Percentiles rank a stretch among this genome's conserved stretches.
phyloP scores from a whole-genome alignment of 169 alveolate genomes.

The Eimeria brunetti region DNA sequence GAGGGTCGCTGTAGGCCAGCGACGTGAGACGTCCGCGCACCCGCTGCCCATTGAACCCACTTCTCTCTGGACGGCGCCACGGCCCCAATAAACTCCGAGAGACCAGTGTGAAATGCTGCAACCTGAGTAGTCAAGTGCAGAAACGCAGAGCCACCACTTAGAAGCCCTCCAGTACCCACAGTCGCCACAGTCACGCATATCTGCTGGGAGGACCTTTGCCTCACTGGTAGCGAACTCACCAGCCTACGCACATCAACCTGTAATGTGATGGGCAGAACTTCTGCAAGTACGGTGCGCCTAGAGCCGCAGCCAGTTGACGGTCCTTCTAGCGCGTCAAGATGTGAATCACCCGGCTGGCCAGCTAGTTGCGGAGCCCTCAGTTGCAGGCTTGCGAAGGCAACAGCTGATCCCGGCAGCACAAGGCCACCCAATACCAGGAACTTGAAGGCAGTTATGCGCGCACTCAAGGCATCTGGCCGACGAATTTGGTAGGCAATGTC shows the following conservation, averaged over 20 bases:
- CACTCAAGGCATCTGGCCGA: conserved; percentile 81
- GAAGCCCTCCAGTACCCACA: too few species aligned
- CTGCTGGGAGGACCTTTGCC: not conserved
- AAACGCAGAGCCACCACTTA: not conserved
- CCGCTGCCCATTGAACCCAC: conserved; percentile 58
- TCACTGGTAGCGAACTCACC: conserved; percentile 4
- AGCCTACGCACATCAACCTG: conserved; percentile 36
- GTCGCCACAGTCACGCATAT: not conserved
- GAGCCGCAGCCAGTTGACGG: not conserved
- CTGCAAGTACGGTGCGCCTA: conserved; percentile 23
- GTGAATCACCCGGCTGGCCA: not conserved
- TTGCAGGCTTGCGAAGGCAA: conserved; percentile 60
- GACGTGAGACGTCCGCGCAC: conserved; percentile 30
- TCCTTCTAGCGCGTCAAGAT: not conserved
- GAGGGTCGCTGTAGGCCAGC: conserved; percentile 41
- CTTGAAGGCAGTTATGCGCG: conserved; percentile 81
- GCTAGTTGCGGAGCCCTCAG: not conserved
- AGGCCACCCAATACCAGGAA: conserved; percentile 76
- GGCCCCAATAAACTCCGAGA: conserved; percentile 44
- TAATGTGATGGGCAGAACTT: not conserved
- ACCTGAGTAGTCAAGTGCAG: not conserved
- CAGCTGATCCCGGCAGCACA: conserved; percentile 69
- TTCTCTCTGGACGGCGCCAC: conserved; percentile 56
- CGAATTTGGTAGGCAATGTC: conserved; percentile 83
- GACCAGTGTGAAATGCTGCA: conserved; percentile 31